phyloP scores from a whole-genome alignment of 192 early-diverging fungal species.

The Coemansia sp. region DNA sequence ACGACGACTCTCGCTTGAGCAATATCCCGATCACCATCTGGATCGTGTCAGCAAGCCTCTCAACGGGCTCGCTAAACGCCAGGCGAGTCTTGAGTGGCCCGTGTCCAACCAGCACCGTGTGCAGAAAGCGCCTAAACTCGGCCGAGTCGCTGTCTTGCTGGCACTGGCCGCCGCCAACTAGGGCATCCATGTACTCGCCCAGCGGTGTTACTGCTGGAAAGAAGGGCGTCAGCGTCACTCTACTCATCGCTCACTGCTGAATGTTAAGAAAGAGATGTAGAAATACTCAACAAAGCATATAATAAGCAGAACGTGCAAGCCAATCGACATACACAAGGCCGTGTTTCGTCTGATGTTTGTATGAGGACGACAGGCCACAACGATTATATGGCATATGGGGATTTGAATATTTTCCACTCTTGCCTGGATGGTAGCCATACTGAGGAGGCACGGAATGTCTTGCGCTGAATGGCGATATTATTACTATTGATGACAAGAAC shows the following conservation, averaged over 20 bases:
- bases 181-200: slow-evolving; percentile 31
- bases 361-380: too few species aligned
- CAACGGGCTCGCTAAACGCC: slow-evolving; percentile 25
- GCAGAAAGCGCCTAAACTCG: slow-evolving; percentile 28
- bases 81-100: slow-evolving; percentile 1
- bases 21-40: slow-evolving; percentile 22
- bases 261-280: too few species aligned
- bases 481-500: too few species aligned
- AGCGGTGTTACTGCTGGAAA: slow-evolving; percentile 28
- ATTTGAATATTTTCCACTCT: too few species aligned
- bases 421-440: too few species aligned
- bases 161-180: slow-evolving; percentile 27
- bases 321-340: background rate
- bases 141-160: slow-evolving; percentile 2
- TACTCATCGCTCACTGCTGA: slow-evolving; percentile 8
- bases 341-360: too few species aligned
- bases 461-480: too few species aligned
- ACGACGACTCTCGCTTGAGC: slow-evolving; percentile 10
- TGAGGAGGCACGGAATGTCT: too few species aligned
- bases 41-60: slow-evolving; percentile 36
- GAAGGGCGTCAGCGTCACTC: background rate
- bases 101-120: slow-evolving; percentile 41
- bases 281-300: too few species aligned
- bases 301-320: too few species aligned
- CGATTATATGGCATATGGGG: too few species aligned